Percentiles rank a stretch among this genome's conserved stretches.
Conservation (phyloP, 139 green algal species). For the Diplosphaera chodatii region DNA sequence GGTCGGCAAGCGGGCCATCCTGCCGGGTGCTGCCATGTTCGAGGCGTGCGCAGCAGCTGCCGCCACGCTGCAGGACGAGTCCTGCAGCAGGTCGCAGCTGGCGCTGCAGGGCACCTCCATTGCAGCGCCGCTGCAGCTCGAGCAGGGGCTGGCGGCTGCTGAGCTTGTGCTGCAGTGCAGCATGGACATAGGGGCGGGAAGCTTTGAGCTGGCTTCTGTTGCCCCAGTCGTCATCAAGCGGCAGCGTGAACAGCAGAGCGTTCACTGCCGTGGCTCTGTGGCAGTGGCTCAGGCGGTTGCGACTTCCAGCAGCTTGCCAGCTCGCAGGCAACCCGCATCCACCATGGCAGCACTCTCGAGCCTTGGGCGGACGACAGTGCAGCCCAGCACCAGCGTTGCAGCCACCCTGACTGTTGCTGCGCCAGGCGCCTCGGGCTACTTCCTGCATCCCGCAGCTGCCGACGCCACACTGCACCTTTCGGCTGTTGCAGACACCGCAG, state of each 20-base stretch:
- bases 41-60: constrained; percentile 1
- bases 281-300: no score
- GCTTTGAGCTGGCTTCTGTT: not conserved
- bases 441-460: constrained; percentile 34
- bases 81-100: not conserved
- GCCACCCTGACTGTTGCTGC: not conserved
- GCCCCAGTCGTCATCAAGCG: not conserved
- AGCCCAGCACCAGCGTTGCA: not conserved
- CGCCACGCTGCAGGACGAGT: not conserved
- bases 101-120: not conserved
- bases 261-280: not conserved
- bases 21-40: constrained; percentile 25
- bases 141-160: not conserved
- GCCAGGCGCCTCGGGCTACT: not conserved
- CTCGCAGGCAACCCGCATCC: no score
- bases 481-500: not conserved
- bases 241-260: no score
- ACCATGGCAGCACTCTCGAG: no score
- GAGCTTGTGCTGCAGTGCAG: not conserved
- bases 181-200: not conserved
- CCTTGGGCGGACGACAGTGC: not conserved
- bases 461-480: constrained; percentile 50
- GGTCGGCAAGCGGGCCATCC: constrained; percentile 12
- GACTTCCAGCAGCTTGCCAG: no score
- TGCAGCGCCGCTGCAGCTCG: not conserved